Conservation (phyloP, 164 flowering plant genomes). For the Pachysandra terminalis region DNA sequence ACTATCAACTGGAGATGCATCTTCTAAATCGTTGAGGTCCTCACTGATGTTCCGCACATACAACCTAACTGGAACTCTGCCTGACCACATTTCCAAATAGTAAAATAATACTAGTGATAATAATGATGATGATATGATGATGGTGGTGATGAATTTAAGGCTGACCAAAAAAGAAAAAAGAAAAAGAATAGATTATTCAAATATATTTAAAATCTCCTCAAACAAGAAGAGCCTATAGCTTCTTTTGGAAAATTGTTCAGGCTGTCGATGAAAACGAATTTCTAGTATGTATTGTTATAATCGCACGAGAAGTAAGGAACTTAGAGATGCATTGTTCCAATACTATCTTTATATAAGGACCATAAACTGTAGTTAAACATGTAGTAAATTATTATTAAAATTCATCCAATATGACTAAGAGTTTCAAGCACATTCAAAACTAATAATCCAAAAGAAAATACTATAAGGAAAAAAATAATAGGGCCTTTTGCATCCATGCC, state of each 20-base stretch:
- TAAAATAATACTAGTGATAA: slow-evolving; percentile 6
- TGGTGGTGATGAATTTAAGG: background rate
- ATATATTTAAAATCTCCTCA: no score
- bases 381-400: no score
- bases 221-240: background rate
- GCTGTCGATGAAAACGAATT: background rate
- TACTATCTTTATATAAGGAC: no score
- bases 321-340: background rate
- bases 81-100: slow-evolving; percentile 40
- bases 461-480: no score
- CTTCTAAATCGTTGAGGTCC: slow-evolving; percentile 64
- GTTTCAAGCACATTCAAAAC: no score
- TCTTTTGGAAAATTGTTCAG: background rate
- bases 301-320: background rate
- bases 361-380: no score
- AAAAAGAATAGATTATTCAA: no score
- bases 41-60: slow-evolving; percentile 55
- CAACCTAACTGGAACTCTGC: slow-evolving; percentile 86
- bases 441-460: no score
- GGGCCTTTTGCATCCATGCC: no score
- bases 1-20: slow-evolving; percentile 53
- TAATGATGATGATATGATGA: background rate
- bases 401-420: no score
- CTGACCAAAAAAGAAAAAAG: no score
- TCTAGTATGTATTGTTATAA: background rate